phyloP scores from a whole-genome alignment of 768 basidiomycete genomes.

The Gautieria morchelliformis region DNA sequence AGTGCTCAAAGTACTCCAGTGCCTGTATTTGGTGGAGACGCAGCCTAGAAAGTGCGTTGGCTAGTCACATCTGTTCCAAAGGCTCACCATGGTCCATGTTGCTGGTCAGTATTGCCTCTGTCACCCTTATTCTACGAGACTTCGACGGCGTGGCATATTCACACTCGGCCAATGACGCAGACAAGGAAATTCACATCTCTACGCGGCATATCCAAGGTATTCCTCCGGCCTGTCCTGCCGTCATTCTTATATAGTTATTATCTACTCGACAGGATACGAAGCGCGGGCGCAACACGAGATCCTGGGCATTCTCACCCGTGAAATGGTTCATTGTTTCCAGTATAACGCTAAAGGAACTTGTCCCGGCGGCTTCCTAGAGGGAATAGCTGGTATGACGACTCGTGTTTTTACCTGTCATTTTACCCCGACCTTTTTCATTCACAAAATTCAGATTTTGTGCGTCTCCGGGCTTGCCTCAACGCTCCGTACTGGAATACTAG shows the following conservation, averaged over 20 bases:
- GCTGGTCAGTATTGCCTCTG: constrained; percentile 15
- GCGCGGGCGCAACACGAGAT: constrained; percentile 48
- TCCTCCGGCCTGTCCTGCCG: not conserved
- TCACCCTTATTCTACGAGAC: constrained; percentile 12
- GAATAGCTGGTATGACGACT: constrained; percentile 54
- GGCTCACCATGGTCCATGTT: constrained; percentile 26
- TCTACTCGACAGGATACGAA: constrained; percentile 19
- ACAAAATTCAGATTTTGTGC: constrained; percentile 50
- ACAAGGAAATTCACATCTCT: constrained; percentile 72
- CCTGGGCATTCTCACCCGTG: constrained; percentile 59
- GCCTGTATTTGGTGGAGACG: constrained; percentile 34
- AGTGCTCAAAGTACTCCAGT: constrained; percentile 28
- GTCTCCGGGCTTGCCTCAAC: constrained; percentile 43
- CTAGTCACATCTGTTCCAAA: constrained; percentile 15
- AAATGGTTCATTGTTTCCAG: constrained; percentile 75
- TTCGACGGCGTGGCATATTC: constrained; percentile 71
- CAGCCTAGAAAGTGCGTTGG: constrained; percentile 38
- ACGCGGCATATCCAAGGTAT: constrained; percentile 44
- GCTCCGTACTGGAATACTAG: constrained; percentile 64
- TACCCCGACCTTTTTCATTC: not conserved
- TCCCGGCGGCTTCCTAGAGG: constrained; percentile 68
- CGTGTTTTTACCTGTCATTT: not conserved
- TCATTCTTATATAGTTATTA: not conserved
- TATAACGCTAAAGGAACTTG: constrained; percentile 50
- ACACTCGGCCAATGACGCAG: constrained; percentile 24